Percentiles rank a stretch among this genome's conserved stretches.
These are phyloP conservation scores for Fallopia convolvulus DNA, from an alignment of 148 eudicot genomes.

Conservation along the genomic window DNA sequence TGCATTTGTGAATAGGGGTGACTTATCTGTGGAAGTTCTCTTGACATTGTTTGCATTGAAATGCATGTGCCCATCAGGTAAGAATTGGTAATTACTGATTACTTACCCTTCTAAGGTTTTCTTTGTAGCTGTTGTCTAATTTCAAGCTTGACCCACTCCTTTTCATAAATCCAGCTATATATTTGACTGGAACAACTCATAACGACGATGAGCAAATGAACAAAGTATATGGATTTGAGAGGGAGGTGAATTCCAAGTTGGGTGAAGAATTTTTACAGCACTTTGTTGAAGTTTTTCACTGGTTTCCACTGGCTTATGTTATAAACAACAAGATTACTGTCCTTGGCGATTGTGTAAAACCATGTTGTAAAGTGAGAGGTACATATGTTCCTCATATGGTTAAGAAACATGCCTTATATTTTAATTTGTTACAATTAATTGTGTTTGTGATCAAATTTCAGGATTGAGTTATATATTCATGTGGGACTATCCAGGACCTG, in stretches of 20 bases:
- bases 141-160: conserved; percentile 2
- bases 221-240: conserved; percentile 95
- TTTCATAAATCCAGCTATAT: conserved; percentile 42
- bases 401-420: too few species aligned
- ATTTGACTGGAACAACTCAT: conserved; percentile 83
- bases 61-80: conserved; percentile 93
- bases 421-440: too few species aligned
- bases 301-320: conserved; percentile 90
- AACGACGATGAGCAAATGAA: conserved; percentile 90
- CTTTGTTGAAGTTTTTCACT: conserved; percentile 94
- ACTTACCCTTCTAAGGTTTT: too few species aligned
- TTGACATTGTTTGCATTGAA: conserved; percentile 88
- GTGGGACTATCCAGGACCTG: conserved; percentile 97
- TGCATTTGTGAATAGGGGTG: conserved; percentile 91
- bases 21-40: conserved; percentile 85
- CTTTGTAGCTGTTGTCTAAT: background rate
- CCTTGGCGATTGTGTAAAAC: conserved; percentile 63
- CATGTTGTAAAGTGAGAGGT: too few species aligned
- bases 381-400: too few species aligned
- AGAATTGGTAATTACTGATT: background rate
- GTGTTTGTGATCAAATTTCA: conserved; percentile 10
- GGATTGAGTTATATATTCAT: conserved; percentile 93
- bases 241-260: conserved; percentile 89
- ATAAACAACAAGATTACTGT: conserved; percentile 70
- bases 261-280: conserved; percentile 82